These are phyloP conservation scores for Suillus decipiens DNA, from an alignment of 768 basidiomycete genomes.

Conservation along the genomic window DNA sequence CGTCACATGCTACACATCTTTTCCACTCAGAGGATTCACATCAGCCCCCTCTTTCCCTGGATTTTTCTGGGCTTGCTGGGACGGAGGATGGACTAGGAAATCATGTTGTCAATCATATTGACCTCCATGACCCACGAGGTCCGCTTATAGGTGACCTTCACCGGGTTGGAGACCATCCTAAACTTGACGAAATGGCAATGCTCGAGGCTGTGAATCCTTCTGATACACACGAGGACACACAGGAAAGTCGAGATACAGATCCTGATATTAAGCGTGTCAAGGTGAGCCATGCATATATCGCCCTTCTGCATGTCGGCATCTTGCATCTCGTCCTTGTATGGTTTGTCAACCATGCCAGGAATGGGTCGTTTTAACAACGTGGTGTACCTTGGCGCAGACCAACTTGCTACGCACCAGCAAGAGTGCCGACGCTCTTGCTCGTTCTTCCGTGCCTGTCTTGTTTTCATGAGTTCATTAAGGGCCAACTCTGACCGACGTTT, in stretches of 20 bases:
- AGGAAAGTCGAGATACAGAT: conserved; percentile 63
- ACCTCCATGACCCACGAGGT: conserved; percentile 33
- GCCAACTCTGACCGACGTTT: conserved; percentile 31
- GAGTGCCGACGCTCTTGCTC: conserved; percentile 17
- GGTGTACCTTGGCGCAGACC: conserved; percentile 16
- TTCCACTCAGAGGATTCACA: conserved; percentile 32
- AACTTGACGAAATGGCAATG: conserved; percentile 34
- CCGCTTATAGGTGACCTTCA: conserved; percentile 34
- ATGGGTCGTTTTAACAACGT: conserved; percentile 29
- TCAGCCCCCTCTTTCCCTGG: conserved; percentile 31
- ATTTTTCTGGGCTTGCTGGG: conserved; percentile 29
- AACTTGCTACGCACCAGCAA: conserved; percentile 19
- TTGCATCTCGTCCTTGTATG: conserved; percentile 17
- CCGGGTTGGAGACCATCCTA: conserved; percentile 35
- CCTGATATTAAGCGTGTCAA: conserved; percentile 86
- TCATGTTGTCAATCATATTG: conserved; percentile 28
- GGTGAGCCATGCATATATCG: conserved; percentile 43
- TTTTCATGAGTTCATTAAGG: conserved; percentile 35
- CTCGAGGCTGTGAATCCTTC: conserved; percentile 40
- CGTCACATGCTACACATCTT: conserved; percentile 33
- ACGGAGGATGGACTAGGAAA: conserved; percentile 27
- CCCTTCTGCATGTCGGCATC: conserved; percentile 17
- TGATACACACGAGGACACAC: conserved; percentile 53
- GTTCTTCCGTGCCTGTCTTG: conserved; percentile 23
- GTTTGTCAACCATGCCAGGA: conserved; percentile 23